Evolutionary conservation across 2,329 filamentous ascomycete species (phyloP).

Genomic region (Penicillium hesseltinei): DNA sequence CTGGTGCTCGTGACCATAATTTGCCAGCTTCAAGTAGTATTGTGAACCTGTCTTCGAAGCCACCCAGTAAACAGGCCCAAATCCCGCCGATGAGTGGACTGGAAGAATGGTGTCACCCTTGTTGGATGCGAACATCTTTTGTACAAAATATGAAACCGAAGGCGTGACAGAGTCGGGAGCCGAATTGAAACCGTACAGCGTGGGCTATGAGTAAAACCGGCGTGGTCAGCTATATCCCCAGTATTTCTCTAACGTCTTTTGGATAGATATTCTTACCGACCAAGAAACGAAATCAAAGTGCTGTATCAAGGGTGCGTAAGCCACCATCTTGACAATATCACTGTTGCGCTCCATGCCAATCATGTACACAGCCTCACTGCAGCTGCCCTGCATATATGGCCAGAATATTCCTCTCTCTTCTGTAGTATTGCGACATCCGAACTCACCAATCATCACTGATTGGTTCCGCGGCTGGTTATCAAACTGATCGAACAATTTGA

Average conservation of each 20-base stretch:
- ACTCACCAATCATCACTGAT: conserved; percentile 34
- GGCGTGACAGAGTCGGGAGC: conserved; percentile 29
- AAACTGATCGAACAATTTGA: conserved; percentile 53
- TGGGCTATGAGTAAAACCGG: conserved; percentile 23
- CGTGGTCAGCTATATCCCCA: background rate
- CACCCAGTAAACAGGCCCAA: conserved; percentile 38
- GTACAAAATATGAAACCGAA: conserved; percentile 37
- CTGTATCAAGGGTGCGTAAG: conserved; percentile 39
- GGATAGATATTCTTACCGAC: conserved; percentile 27
- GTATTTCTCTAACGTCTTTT: background rate
- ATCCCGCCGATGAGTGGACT: conserved; percentile 25
- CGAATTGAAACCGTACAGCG: conserved; percentile 33
- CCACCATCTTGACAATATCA: conserved; percentile 37
- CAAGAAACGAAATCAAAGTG: conserved; percentile 36
- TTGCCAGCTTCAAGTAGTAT: conserved; percentile 33
- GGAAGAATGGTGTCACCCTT: conserved; percentile 33
- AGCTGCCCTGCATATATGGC: conserved; percentile 47
- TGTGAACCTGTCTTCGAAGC: conserved; percentile 24
- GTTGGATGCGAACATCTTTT: conserved; percentile 37
- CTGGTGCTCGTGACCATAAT: conserved; percentile 27
- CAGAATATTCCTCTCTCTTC: conserved; percentile 20
- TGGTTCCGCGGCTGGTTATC: conserved; percentile 49
- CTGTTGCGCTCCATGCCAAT: conserved; percentile 51
- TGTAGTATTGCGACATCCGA: conserved; percentile 27
- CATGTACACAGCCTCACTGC: conserved; percentile 64